Conservation (phyloP, 768 basidiomycete genomes). For the Trametes coccinea region DNA sequence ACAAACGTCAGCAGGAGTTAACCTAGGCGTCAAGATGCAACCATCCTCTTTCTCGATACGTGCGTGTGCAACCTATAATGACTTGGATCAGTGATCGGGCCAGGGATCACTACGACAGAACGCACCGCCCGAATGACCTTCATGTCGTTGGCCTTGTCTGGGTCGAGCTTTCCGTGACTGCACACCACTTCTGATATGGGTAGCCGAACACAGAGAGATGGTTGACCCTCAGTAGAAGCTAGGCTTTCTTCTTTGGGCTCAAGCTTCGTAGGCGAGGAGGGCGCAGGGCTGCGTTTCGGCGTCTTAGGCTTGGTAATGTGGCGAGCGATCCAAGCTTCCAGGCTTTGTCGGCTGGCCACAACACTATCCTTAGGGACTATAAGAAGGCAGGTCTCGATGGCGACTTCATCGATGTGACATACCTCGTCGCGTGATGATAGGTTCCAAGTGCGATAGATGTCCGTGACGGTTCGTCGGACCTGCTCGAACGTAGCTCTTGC, state of each 20-base stretch:
- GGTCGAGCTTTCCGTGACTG: slow-evolving; percentile 61
- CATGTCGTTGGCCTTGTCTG: slow-evolving; percentile 58
- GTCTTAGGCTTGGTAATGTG: slow-evolving; percentile 35
- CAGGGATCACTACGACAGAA: not conserved
- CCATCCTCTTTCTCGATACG: slow-evolving; percentile 42
- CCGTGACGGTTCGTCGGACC: slow-evolving; percentile 52
- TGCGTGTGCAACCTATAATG: slow-evolving; percentile 44
- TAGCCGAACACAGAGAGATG: not conserved
- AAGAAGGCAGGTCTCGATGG: not conserved
- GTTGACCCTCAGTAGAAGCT: not conserved
- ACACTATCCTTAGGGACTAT: slow-evolving; percentile 47
- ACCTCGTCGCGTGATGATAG: slow-evolving; percentile 51
- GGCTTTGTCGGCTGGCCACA: slow-evolving; percentile 58
- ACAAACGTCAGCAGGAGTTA: slow-evolving; percentile 59
- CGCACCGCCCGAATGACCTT: slow-evolving; percentile 65
- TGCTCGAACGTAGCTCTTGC: slow-evolving; percentile 48
- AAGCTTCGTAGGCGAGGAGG: not conserved
- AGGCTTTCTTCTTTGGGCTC: not conserved
- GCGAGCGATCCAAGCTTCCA: slow-evolving; percentile 62
- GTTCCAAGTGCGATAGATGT: slow-evolving; percentile 67
- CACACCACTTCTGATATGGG: slow-evolving; percentile 57
- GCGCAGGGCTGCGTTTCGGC: slow-evolving; percentile 14
- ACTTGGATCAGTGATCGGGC: not conserved
- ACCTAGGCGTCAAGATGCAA: slow-evolving; percentile 48
- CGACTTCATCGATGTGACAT: slow-evolving; percentile 9